These are phyloP conservation scores for Vigna reflexopilosa DNA, from an alignment of 306 rosid genomes.

Conservation along the genomic window DNA sequence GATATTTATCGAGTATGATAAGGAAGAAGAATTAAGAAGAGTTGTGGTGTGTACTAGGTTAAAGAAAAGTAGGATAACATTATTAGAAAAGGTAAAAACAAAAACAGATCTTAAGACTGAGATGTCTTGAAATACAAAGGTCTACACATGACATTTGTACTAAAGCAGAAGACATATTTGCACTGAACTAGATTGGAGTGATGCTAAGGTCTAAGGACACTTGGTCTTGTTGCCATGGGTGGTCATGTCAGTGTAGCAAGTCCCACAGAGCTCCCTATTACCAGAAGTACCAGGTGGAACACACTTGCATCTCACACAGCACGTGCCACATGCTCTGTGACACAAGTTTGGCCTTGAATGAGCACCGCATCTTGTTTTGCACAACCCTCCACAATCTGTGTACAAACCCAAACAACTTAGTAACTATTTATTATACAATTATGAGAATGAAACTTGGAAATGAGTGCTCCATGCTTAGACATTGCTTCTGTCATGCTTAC, in stretches of 20 bases:
- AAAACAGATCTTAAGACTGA: neutral
- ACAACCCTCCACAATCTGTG: constrained; percentile 64
- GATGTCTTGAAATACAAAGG: too few relatives aligned
- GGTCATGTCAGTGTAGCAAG: constrained; percentile 72
- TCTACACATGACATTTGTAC: too few relatives aligned
- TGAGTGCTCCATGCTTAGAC: too few relatives aligned
- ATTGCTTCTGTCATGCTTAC: constrained; percentile 30
- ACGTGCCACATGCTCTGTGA: constrained; percentile 67
- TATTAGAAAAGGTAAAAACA: too few relatives aligned
- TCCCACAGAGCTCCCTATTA: constrained; percentile 71
- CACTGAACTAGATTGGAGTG: too few relatives aligned
- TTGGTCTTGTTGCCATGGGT: constrained; percentile 68
- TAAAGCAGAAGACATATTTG: too few relatives aligned
- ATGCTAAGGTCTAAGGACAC: constrained; percentile 50
- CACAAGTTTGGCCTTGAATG: constrained; percentile 66
- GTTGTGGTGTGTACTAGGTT: too few relatives aligned
- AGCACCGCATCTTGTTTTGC: constrained; percentile 54
- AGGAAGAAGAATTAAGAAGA: too few relatives aligned
- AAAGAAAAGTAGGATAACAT: too few relatives aligned
- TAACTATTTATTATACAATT: too few relatives aligned
- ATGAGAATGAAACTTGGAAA: neutral
- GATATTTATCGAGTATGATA: too few relatives aligned
- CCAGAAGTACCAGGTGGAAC: constrained; percentile 80
- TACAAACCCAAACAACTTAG: too few relatives aligned
- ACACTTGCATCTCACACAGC: constrained; percentile 71